Evolutionary conservation across 164 flowering plant species (phyloP), one percentile per base, ranked within the genome.

Genomic region (Litsea cubeba): DNA sequence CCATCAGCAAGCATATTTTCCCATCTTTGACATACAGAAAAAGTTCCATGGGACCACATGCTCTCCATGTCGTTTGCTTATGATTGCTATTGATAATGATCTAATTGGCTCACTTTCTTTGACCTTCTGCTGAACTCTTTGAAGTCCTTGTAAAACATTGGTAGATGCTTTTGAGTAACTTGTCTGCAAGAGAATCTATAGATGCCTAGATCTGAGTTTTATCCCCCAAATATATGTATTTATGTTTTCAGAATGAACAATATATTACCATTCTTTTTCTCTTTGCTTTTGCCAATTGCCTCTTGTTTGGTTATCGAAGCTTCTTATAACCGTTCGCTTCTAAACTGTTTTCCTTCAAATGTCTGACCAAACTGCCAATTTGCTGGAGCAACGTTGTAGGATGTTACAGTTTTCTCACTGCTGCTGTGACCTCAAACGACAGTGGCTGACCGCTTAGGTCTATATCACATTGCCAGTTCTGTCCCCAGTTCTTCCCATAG

Each of bases 401-500:
- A 86, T 1, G 91, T 74, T 32, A 88, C 74, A 32, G 89, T 84
- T 78, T 49, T 85, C 32, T 88, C 84, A 50, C 78, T 77, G 72
- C 90, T 87, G 79, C 78, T 75, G 17, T 88, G 11, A 92, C 90
- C 82, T 89, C 90, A 22, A 92, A 92, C 35, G 95, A 88, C 18
- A 91, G 81, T 62, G 92, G 88, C 75, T 90, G 94, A 4, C 89
- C 88, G 23, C 25, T 51, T 18, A 92, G 90, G 73, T 87, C 71
- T 69, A 84, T 73, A 69, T 80, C 86, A 80, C 88, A 83, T 62
- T 90, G 97, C 97, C 98, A 93, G 69, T 80, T 83, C 74, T 91
- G 97, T 10, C 98, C 98, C 98, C 97, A 91, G 81, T 90, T 77
- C 98, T 84, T 71, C 84, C 91, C 97, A 90, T 84, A 6, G 91